Conservation (phyloP, 805 yeast genomes). For the Saccharomyces paradoxus region DNA sequence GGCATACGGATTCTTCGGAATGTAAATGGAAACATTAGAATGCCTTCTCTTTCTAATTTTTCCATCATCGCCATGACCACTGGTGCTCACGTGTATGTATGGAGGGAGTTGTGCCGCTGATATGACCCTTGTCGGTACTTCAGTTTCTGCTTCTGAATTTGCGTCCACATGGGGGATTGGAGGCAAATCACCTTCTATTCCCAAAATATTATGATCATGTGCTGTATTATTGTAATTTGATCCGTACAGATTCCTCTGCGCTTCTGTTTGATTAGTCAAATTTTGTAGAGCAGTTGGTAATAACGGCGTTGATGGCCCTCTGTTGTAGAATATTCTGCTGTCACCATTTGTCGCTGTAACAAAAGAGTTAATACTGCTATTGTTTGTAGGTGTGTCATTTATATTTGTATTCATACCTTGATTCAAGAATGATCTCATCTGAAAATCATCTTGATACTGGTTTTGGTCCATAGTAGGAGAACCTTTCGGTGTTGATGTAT, state of each 20-base stretch:
- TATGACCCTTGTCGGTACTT: background rate
- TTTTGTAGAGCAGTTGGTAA: background rate
- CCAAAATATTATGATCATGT: background rate
- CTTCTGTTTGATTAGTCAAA: background rate
- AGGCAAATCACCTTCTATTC: background rate
- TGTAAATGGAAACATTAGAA: background rate
- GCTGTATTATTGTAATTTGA: background rate
- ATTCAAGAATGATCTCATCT: background rate
- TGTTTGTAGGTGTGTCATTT: background rate
- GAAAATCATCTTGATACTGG: background rate
- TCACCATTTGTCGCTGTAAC: background rate
- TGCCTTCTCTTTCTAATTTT: background rate
- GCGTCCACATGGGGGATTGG: background rate
- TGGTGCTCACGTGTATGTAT: background rate
- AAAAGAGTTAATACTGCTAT: background rate
- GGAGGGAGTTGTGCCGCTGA: background rate
- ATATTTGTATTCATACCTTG: background rate
- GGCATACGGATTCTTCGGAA: background rate
- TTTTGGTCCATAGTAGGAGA: background rate
- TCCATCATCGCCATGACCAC: background rate
- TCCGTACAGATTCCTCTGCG: background rate
- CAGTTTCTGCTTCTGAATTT: background rate
- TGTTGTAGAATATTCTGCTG: background rate
- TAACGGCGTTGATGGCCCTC: background rate
- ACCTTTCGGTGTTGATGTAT: background rate